Base-by-base conservation (phyloP, 208 protist genomes). In the Leishmania mexicana region DNA sequence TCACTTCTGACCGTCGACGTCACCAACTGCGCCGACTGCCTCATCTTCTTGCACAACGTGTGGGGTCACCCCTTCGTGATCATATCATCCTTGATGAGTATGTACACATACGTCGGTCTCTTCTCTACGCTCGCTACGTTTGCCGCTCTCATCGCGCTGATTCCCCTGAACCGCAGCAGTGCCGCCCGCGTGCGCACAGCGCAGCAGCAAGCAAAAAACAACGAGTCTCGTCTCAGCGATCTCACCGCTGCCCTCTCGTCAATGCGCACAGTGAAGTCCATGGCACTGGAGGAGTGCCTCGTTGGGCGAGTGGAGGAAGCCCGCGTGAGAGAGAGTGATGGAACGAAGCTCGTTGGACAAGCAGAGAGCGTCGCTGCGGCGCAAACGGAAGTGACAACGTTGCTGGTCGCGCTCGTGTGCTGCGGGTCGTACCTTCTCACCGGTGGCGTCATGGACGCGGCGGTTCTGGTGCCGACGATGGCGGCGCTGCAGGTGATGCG, bases 241-340 rank as follows among this genome's bases (percentile, higher is more conserved):
- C 87, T 96, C 51, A 88, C 86, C 45, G 83, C 85, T n/a, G 87
- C 89, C 53, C 81, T 96, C 15, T 81, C 88, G 10, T 86, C 80
- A 13, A 96, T 96, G 89, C 93, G 93, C 35, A 93, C 91, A 42
- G 88, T 96, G 35, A 93, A 94, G 81, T 84, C 91, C 62, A 92
- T 96, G 89, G 89, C 88, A 28, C 85, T 92, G 42, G 90, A 96
- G 72, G 57, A 86, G 64, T 83, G 72, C 65, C 83, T 94, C 13
- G 75, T 90, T 68, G 47, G 78, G 13, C 86, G 87, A 31, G 81
- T 94, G 53, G 83, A 89, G 65, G 83, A 79, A 17, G 81, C 87
- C 10, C 85, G 93, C 47, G 77, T 62, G 35, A 73, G 68, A 28
- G 90, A 96, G 71, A 94, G 87, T 65, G 81, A 86, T 28, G 89